Conservation (phyloP, 1,139 yeast genomes). For the Taphrina confusa region DNA sequence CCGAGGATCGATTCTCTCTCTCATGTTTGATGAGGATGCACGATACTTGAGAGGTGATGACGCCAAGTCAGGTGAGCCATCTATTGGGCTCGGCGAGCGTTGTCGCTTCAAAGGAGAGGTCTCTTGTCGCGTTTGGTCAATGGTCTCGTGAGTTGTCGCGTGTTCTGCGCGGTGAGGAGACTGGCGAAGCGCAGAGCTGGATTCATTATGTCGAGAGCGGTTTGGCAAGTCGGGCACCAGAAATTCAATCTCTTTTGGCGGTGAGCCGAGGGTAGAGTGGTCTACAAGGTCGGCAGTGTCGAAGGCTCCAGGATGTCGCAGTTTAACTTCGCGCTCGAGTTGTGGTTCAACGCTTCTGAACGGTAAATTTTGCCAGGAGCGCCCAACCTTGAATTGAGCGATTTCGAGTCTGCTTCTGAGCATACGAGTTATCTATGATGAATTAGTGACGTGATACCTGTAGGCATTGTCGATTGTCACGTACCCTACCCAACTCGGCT, state of each 20-base stretch:
- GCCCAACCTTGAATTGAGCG: constrained; percentile 50
- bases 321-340: constrained; percentile 40
- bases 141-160: background rate
- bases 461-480: constrained; percentile 1
- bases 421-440: constrained; percentile 48
- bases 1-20: constrained; percentile 10
- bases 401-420: constrained; percentile 49
- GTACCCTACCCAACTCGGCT: constrained; percentile 37
- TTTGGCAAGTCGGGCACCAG: constrained; percentile 29
- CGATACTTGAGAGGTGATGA: constrained; percentile 26
- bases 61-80: background rate
- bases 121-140: constrained; percentile 13
- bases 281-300: background rate
- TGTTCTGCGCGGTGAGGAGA: background rate
- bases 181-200: background rate
- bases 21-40: constrained; percentile 4
- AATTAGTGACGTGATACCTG: no score
- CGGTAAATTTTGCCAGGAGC: constrained; percentile 49
- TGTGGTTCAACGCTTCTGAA: constrained; percentile 48
- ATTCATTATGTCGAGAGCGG: constrained; percentile 14
- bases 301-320: constrained; percentile 2
- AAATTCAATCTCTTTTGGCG: constrained; percentile 20
- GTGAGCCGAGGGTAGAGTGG: constrained; percentile 1
- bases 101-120: constrained; percentile 25
- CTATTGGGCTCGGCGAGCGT: constrained; percentile 15